phyloP scores from a whole-genome alignment of 306 rosid species.

The Albizia julibrissin region DNA sequence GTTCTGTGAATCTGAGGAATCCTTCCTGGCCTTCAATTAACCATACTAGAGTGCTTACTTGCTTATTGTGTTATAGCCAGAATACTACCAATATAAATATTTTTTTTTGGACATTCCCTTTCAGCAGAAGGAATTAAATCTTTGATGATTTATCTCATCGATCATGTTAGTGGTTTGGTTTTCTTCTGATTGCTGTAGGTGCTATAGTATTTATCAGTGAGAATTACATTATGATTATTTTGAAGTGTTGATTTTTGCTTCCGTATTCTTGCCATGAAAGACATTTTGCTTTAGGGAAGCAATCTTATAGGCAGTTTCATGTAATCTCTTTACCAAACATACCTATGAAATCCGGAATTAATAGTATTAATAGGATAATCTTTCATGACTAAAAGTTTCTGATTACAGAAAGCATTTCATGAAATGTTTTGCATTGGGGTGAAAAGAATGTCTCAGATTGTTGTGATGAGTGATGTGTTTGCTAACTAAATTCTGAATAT shows the following conservation, averaged over 20 bases:
- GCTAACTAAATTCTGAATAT: constrained; percentile 32
- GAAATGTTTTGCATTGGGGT: neutral
- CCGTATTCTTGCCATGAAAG: constrained; percentile 15
- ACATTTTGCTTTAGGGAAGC: neutral
- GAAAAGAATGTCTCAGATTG: neutral
- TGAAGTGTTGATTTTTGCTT: constrained; percentile 7
- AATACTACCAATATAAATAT: neutral
- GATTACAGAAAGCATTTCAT: neutral
- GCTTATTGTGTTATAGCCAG: neutral
- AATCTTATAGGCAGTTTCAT: neutral
- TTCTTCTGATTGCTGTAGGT: constrained; percentile 3
- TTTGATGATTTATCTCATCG: constrained; percentile 11
- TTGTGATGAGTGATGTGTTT: constrained; percentile 6
- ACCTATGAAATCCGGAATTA: neutral
- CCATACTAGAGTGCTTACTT: neutral
- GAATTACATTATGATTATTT: neutral
- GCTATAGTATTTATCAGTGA: constrained; percentile 21
- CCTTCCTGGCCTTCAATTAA: neutral
- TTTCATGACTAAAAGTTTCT: neutral
- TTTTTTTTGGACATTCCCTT: constrained; percentile 16
- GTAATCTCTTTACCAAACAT: neutral
- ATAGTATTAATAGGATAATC: neutral
- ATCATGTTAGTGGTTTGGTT: constrained; percentile 16
- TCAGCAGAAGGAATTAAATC: neutral
- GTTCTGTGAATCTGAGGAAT: neutral